Evolutionary conservation across 1,284 basidiomycete species (phyloP).

Genomic region (Papiliotrema laurentii): DNA sequence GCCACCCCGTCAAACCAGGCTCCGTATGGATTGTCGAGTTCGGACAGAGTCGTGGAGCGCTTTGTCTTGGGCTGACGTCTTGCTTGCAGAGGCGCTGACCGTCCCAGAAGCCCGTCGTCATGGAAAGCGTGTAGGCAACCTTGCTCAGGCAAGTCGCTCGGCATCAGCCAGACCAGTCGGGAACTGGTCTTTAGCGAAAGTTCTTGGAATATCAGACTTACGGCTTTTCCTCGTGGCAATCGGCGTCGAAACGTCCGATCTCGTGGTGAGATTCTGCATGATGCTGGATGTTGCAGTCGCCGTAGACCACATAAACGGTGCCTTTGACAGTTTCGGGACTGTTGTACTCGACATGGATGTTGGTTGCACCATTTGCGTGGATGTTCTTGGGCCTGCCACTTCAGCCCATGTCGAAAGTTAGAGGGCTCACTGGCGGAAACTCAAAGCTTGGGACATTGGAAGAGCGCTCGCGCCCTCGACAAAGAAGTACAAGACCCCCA

Average conservation of each 20-base stretch:
- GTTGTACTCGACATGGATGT: conserved; percentile 14
- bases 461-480: neutral
- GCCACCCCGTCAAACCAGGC: conserved; percentile 23
- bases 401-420: neutral
- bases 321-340: conserved; percentile 6
- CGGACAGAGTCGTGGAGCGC: conserved; percentile 13
- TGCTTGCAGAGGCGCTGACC: conserved; percentile 9
- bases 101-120: conserved; percentile 10
- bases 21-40: conserved; percentile 18
- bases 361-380: conserved; percentile 13
- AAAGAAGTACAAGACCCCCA: neutral
- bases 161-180: conserved; percentile 19
- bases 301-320: conserved; percentile 14
- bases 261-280: conserved; percentile 14
- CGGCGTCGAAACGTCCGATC: conserved; percentile 11
- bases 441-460: neutral
- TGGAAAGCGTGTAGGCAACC: conserved; percentile 19
- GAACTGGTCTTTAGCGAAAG: conserved; percentile 5
- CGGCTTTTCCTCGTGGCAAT: conserved; percentile 14
- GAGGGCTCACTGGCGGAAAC: neutral
- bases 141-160: conserved; percentile 8
- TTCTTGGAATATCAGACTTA: conserved; percentile 3
- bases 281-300: conserved; percentile 13
- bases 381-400: conserved; percentile 6
- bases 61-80: too few species aligned